phyloP scores from a whole-genome alignment of 441 rosid species.

The Gossypium schwendimanii region DNA sequence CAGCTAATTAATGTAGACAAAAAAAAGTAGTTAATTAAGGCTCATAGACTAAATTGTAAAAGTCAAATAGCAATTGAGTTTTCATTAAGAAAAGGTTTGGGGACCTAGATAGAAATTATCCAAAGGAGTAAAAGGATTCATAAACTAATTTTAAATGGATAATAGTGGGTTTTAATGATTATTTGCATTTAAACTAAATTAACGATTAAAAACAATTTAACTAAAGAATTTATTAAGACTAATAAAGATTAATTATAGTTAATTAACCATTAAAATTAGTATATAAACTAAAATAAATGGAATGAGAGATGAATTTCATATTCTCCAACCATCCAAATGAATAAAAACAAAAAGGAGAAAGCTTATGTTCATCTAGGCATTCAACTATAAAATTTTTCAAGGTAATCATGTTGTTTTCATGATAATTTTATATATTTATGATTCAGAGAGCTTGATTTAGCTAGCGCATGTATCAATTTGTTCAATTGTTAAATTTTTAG shows the following conservation, averaged over 20 bases:
- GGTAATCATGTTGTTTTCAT: not conserved
- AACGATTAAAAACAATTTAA: too few species aligned
- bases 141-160: not conserved
- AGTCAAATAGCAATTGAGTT: not conserved
- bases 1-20: not conserved
- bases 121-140: not conserved
- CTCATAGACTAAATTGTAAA: not conserved
- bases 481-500: not conserved
- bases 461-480: not conserved
- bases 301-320: not conserved
- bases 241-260: not conserved
- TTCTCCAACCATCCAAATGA: not conserved
- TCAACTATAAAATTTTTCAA: not conserved
- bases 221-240: not conserved
- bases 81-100: not conserved
- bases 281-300: not conserved
- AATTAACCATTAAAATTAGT: not conserved
- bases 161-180: not conserved
- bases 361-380: not conserved
- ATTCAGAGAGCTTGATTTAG: not conserved
- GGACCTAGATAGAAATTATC: not conserved
- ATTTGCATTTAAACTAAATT: not conserved
- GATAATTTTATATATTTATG: too few species aligned
- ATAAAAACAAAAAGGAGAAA: not conserved
- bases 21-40: not conserved